A percentile compares a stretch with the other conserved stretches of the same genome.
Conservation (phyloP, 306 rosid species). For the Argentina anserina region DNA sequence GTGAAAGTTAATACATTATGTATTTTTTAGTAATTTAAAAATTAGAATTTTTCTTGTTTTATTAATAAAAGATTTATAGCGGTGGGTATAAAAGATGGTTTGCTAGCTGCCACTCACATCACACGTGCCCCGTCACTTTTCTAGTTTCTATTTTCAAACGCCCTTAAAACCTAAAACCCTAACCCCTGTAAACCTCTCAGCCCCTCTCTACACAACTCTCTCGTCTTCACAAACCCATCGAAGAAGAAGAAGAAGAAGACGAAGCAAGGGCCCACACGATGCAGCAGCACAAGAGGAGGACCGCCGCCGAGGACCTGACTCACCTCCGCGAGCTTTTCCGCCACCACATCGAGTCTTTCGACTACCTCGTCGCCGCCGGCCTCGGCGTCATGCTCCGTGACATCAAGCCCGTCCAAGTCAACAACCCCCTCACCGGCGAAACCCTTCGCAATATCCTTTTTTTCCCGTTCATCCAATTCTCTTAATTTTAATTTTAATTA, state of each 20-base stretch:
- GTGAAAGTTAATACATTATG: too few relatives aligned
- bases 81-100: too few relatives aligned
- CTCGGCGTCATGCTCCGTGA: constrained; percentile 39
- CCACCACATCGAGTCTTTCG: constrained; percentile 81
- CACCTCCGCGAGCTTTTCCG: constrained; percentile 54
- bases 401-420: constrained; percentile 46
- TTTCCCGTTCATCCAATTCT: neutral
- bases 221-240: neutral
- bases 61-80: too few relatives aligned
- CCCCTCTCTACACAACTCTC: too few relatives aligned
- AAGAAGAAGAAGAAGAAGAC: neutral
- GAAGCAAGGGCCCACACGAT: neutral
- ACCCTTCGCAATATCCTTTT: constrained; percentile 80
- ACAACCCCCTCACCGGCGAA: constrained; percentile 36
- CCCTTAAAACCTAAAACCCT: too few relatives aligned
- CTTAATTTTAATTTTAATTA: too few relatives aligned
- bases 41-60: too few relatives aligned
- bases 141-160: too few relatives aligned
- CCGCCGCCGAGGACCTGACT: constrained; percentile 16
- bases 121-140: too few relatives aligned
- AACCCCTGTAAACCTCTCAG: too few relatives aligned
- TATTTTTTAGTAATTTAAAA: too few relatives aligned
- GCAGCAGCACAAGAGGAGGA: neutral
- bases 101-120: too few relatives aligned
- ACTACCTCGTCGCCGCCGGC: constrained; percentile 54